A percentile compares a stretch with the other conserved stretches of the same genome.
phyloP scores from a whole-genome alignment of 257 asterid genomes.

The Plectranthus barbatus region DNA sequence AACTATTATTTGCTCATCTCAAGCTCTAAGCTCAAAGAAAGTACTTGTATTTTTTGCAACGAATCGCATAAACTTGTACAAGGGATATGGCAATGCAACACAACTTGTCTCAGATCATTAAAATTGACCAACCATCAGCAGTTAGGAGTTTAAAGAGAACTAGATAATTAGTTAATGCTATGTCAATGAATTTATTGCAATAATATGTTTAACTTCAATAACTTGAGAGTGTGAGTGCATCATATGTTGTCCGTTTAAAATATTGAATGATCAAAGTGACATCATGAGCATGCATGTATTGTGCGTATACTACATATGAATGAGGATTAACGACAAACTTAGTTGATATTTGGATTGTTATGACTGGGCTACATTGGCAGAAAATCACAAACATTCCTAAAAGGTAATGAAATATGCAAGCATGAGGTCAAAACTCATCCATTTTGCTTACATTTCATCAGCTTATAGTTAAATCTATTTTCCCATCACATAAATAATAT shows the following conservation, averaged over 20 bases:
- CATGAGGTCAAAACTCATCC: background rate
- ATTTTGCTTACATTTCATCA: background rate
- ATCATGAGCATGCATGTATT: conserved; percentile 1
- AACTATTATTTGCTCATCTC: background rate
- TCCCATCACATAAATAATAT: background rate
- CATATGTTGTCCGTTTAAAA: background rate
- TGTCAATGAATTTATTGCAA: background rate
- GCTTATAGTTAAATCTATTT: background rate
- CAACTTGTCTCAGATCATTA: background rate
- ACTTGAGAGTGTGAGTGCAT: background rate
- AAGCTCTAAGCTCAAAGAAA: background rate
- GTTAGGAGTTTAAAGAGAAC: background rate
- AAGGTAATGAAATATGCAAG: background rate
- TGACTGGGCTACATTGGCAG: background rate
- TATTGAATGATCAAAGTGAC: background rate
- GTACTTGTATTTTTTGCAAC: background rate
- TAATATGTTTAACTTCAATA: no score
- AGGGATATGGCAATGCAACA: background rate
- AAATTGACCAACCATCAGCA: conserved; percentile 3
- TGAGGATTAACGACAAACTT: background rate
- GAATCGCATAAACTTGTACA: background rate
- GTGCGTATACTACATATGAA: background rate
- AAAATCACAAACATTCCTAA: background rate
- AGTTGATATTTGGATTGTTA: background rate
- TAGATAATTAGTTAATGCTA: background rate